Evolutionary conservation across 176 grass and related monocot genomes (phyloP).

Genomic region (Zea mays): DNA sequence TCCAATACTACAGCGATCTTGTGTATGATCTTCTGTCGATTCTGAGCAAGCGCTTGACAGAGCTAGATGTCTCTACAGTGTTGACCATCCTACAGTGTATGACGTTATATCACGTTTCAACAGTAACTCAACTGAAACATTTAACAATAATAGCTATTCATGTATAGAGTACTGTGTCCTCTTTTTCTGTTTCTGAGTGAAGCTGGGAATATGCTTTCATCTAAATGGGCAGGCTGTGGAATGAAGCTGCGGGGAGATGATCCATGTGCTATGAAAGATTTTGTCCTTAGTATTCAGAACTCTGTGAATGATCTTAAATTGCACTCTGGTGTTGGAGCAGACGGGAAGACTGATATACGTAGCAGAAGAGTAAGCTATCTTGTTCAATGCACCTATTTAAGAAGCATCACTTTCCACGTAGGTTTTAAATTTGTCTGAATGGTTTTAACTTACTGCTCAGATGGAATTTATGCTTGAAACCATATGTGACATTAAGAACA

Average conservation of each 20-base stretch:
- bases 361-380: slow-evolving; percentile 73
- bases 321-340: slow-evolving; percentile 38
- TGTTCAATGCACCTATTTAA: slow-evolving; percentile 28
- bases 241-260: slow-evolving; percentile 88
- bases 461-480: slow-evolving; percentile 96
- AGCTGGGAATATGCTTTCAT: slow-evolving; percentile 26
- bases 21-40: slow-evolving; percentile 79
- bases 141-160: slow-evolving; percentile 14
- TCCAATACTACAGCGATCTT: slow-evolving; percentile 57
- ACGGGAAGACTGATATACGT: slow-evolving; percentile 55
- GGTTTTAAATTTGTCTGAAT: slow-evolving; percentile 24
- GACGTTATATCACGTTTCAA: slow-evolving; percentile 30
- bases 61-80: slow-evolving; percentile 77
- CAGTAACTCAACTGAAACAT: slow-evolving; percentile 5
- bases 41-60: slow-evolving; percentile 70
- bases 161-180: neutral
- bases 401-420: slow-evolving; percentile 23
- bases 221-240: slow-evolving; percentile 67
- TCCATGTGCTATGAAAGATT: slow-evolving; percentile 89
- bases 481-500: slow-evolving; percentile 97
- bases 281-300: slow-evolving; percentile 72
- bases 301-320: slow-evolving; percentile 66
- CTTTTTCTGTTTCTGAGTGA: slow-evolving; percentile 21
- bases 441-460: slow-evolving; percentile 50
- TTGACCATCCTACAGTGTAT: slow-evolving; percentile 83